Base-by-base conservation (phyloP, 164 flowering plant species). In the Buxus sempervirens region DNA sequence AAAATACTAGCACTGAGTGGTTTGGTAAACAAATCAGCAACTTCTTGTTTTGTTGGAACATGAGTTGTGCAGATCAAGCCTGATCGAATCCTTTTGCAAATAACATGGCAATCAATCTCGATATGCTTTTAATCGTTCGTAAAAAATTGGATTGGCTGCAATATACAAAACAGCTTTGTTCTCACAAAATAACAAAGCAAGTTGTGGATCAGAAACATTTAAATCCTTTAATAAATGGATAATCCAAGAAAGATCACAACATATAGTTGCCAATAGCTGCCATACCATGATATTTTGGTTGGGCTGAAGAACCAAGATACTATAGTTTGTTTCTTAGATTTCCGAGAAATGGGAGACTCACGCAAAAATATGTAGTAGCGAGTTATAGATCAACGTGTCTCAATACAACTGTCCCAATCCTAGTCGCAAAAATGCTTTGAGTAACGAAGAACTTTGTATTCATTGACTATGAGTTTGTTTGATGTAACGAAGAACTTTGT, bases 301-400 rank as follows among this genome's bases (percentile, higher is more conserved):
- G 26, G 0, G 25, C 28, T 5, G 60, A 57, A 10, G 60, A 57
- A 22, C 25, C n/a, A 12, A 12, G 60, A 57, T 25, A 57, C 28
- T 0, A 0, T 57, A 57, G 16, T 9, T 15, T 56, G 4, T 21
- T 23, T 56, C 26, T 57, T 57, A 9, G 5, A 57, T 0, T 23
- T 57, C 60, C 60, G 22, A 19, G 60, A 57, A 21, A 57, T 25
- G 27, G 27, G 60, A 57, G 60, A 57, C 0, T n/a, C 60, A 57
- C 60, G 26, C 0, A 57, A 22, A 0, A 22, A 21, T 7, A 16
- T 57, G 18, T 26, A 57, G 27, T 22, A 57, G 4, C 60, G 9
- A 0, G 28, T 57, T 2, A 57, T 5, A 4, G 25, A 57, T 21
- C 28, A 12, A 12, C 60, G 24, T n/a, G 13, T 9, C 26, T 22